These are phyloP conservation scores for Chalaropsis ovoidea DNA, from an alignment of 2,329 filamentous ascomycete genomes.

Conservation along the genomic window DNA sequence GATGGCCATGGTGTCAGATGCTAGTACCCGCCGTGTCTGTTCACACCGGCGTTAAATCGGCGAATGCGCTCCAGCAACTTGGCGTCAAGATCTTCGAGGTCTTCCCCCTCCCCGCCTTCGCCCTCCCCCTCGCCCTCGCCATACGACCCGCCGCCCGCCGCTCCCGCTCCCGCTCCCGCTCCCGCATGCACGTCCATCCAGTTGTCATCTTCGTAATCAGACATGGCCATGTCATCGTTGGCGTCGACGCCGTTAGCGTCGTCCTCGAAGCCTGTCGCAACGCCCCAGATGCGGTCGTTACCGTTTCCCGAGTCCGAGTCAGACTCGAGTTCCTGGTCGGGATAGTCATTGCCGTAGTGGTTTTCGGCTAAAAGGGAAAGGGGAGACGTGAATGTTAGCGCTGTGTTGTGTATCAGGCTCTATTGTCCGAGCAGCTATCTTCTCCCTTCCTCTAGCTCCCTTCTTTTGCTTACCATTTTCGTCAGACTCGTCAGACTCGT, in stretches of 20 bases:
- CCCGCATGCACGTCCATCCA: conserved; percentile 28
- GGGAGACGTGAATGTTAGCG: conserved; percentile 17
- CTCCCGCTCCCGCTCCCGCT: no score
- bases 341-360: conserved; percentile 69
- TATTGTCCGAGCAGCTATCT: neutral
- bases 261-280: conserved; percentile 41
- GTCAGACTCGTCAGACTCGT: conserved; percentile 51
- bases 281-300: conserved; percentile 42
- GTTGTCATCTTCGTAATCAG: conserved; percentile 33
- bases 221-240: conserved; percentile 35
- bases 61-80: conserved; percentile 29
- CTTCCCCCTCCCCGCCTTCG: neutral
- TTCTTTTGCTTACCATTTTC: conserved; percentile 45
- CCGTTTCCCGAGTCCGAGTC: conserved; percentile 38
- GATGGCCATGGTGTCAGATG: neutral
- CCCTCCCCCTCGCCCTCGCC: neutral
- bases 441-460: no score
- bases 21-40: conserved; percentile 22
- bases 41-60: conserved; percentile 25
- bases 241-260: conserved; percentile 37
- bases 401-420: neutral
- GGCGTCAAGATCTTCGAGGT: conserved; percentile 26
- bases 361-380: conserved; percentile 51
- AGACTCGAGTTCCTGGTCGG: conserved; percentile 65
- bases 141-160: neutral